Evolutionary conservation across 306 rosid species (phyloP), one percentile per base, ranked within the genome.

Genomic region (Rubus idaeus): DNA sequence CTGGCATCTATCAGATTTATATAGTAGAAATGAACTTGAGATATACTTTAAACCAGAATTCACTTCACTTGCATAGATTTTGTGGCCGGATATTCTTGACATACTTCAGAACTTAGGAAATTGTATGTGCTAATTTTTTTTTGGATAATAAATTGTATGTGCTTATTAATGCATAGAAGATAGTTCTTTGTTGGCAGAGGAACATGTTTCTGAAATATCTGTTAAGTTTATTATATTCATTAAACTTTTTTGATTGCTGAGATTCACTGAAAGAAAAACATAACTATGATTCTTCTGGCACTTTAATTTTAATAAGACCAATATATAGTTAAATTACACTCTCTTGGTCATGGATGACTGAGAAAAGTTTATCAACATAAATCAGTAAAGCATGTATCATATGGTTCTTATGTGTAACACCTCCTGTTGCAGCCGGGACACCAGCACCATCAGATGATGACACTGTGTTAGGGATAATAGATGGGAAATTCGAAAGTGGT

Each of bases 401-500:
- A 56, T 50, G 5, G 71, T 62, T 30, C 21, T 35, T 60, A 26
- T 64, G 51, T 41, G n/a, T 69, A 47, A 41, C 67, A 75, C 39
- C 20, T 69, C 49, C 60, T 49, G 77, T 71, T 71, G 77, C 84
- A 79, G 88, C 65, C 14, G 78, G 71, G 74, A 68, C 78, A 82
- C 53, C 86, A 71, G 61, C 79, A 68, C 75, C 89, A 49, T 75
- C 83, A 4, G 79, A 79, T 60, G 71, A 86, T 76, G 73, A 86
- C 76, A 76, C 84, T 4, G 93, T 90, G 55, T 18, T 71, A 0
- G 99, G 99, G 71, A 89, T 92, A 30, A 95, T 95, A 67, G 99
- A 95, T 76, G 99, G 97, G 49, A 95, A 92, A 78, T 90, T 95
- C 37, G 99, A 95, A 11, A 88, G 90, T 60, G 99, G 99, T 5